A percentile compares a stretch with the other conserved stretches of the same genome.
phyloP scores from a whole-genome alignment of 1,284 basidiomycete species.

The Leccinum subspadiceum region DNA sequence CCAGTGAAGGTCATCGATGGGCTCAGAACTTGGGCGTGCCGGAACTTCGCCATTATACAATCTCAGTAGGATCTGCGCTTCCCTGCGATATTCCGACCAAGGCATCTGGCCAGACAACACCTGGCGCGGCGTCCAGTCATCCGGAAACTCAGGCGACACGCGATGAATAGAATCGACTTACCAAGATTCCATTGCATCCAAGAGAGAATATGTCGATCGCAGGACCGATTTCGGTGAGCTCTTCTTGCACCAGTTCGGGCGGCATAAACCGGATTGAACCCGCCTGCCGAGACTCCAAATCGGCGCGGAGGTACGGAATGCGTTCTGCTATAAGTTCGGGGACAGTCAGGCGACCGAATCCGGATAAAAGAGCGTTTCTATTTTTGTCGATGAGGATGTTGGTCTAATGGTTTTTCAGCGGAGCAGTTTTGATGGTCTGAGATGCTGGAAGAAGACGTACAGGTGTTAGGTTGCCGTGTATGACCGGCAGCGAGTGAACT shows the following conservation, averaged over 20 bases:
- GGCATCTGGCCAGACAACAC: slow-evolving; percentile 19
- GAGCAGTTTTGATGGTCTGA: not conserved
- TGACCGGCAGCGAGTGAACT: slow-evolving; percentile 18
- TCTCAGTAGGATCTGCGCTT: not conserved
- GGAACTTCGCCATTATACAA: slow-evolving; percentile 8
- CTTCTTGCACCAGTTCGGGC: slow-evolving; percentile 5
- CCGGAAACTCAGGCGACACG: not conserved
- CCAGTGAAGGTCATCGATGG: slow-evolving; percentile 7
- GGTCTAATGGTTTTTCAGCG: slow-evolving; percentile 6
- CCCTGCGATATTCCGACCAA: slow-evolving; percentile 17
- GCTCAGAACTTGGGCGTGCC: not conserved
- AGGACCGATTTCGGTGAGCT: not conserved
- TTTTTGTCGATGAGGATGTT: slow-evolving; percentile 18
- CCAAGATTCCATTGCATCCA: no score
- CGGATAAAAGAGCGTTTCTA: slow-evolving; percentile 8
- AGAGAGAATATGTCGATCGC: not conserved
- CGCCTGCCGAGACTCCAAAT: slow-evolving; percentile 9
- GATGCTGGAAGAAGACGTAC: slow-evolving; percentile 2
- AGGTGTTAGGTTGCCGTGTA: slow-evolving; percentile 16
- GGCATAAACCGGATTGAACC: slow-evolving; percentile 15
- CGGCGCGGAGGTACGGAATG: slow-evolving; percentile 12
- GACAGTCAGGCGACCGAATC: slow-evolving; percentile 16
- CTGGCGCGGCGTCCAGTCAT: not conserved
- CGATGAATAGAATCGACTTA: not conserved
- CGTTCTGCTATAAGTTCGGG: slow-evolving; percentile 9